Evolutionary conservation across 1,139 yeast species (phyloP).

Genomic region (Pichia sp.): DNA sequence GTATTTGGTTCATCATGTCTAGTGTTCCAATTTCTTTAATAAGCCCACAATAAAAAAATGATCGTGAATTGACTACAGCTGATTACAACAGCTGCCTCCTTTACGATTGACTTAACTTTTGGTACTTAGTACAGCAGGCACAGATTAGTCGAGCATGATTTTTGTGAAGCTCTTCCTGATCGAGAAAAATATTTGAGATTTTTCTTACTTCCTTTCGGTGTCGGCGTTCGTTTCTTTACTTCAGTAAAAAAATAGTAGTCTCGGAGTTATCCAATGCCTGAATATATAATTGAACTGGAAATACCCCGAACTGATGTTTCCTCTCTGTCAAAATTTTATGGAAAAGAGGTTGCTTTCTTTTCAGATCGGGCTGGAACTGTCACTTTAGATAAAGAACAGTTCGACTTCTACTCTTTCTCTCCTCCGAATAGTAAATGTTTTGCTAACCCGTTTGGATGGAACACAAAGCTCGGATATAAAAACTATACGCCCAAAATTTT

Average conservation of each 20-base stretch:
- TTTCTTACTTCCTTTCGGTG: neutral
- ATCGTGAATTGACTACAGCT: no score
- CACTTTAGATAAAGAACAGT: constrained; percentile 9
- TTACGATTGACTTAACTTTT: neutral
- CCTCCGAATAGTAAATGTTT: neutral
- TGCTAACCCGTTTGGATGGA: constrained; percentile 12
- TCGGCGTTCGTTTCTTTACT: no score
- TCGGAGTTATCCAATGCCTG: neutral
- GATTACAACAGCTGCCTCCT: neutral
- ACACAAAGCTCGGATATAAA: constrained; percentile 12
- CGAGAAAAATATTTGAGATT: neutral
- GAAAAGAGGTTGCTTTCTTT: constrained; percentile 11
- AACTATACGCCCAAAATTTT: constrained; percentile 14
- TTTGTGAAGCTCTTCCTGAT: neutral
- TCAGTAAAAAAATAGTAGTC: no score
- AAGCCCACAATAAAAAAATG: no score
- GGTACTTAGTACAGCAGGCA: neutral
- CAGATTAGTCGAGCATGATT: neutral
- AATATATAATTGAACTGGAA: neutral
- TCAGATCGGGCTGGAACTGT: constrained; percentile 10
- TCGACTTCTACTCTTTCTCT: constrained; percentile 2
- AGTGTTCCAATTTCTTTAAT: no score
- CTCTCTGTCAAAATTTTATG: neutral
- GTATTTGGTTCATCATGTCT: constrained; percentile 2
- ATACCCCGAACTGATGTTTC: neutral